Conservation (phyloP, 2,329 filamentous ascomycete genomes). For the Ceratocystis ficicola region DNA sequence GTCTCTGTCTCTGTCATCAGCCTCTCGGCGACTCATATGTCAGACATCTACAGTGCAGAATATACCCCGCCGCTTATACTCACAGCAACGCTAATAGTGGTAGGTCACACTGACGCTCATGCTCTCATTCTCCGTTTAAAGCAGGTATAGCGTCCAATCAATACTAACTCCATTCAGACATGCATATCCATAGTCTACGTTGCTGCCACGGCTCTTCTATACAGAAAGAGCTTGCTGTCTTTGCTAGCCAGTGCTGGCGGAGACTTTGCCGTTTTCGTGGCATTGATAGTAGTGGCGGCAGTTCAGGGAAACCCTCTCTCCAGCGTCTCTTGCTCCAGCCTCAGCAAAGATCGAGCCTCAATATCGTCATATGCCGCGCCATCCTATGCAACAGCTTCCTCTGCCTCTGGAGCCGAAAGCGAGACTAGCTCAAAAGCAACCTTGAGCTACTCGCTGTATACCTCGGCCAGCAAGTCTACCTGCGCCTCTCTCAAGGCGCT, state of each 20-base stretch:
- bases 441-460: constrained; percentile 36
- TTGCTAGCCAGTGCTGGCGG: constrained; percentile 55
- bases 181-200: constrained; percentile 70
- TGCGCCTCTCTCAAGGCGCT: constrained; percentile 78
- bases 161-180: constrained; percentile 40
- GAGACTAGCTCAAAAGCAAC: constrained; percentile 23
- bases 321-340: constrained; percentile 56
- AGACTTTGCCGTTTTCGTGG: constrained; percentile 60
- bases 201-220: constrained; percentile 68
- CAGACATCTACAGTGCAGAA: constrained; percentile 55
- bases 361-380: constrained; percentile 10
- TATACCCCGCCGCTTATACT: constrained; percentile 58
- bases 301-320: constrained; percentile 70
- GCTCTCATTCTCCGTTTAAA: not conserved
- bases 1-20: constrained; percentile 68
- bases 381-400: not conserved
- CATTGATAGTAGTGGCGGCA: constrained; percentile 64
- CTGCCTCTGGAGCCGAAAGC: constrained; percentile 19
- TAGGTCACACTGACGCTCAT: constrained; percentile 37
- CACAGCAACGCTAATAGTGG: constrained; percentile 66
- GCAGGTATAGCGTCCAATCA: no score
- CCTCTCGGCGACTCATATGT: constrained; percentile 70
- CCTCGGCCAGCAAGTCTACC: constrained; percentile 44
- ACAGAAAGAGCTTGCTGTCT: constrained; percentile 62
- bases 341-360: constrained; percentile 31